Evolutionary conservation across 108 stramenopile genomes (phyloP).

Genomic region (Cyclotella choctawhatcheeana): DNA sequence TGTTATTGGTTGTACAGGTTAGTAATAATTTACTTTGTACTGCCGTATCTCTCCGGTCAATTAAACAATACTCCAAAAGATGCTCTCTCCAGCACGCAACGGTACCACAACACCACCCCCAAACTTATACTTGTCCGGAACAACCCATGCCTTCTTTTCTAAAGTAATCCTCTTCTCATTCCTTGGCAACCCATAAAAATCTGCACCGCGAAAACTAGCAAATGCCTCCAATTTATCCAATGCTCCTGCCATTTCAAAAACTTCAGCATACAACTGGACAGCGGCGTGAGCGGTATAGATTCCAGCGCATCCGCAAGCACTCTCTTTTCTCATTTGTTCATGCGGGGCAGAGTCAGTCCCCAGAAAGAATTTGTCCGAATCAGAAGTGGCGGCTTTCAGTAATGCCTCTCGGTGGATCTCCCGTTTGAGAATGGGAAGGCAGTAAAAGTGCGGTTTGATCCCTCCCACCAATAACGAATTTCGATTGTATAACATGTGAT

Average conservation of each 20-base stretch:
- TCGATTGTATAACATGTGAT: constrained; percentile 98
- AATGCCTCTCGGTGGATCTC: constrained; percentile 95
- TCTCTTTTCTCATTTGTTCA: constrained; percentile 75
- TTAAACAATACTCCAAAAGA: constrained; percentile 82
- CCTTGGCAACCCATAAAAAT: constrained; percentile 92
- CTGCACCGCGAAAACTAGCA: constrained; percentile 84
- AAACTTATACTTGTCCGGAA: constrained; percentile 84
- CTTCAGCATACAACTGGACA: constrained; percentile 95
- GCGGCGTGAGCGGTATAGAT: constrained; percentile 95
- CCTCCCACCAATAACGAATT: constrained; percentile 94
- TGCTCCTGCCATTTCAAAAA: constrained; percentile 88
- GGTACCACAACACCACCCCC: constrained; percentile 75
- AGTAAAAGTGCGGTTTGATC: constrained; percentile 97
- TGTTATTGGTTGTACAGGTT: too few species aligned
- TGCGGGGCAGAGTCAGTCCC: constrained; percentile 99
- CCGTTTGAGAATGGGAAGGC: constrained; percentile 97
- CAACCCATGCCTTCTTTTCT: constrained; percentile 80
- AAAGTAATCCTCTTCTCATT: constrained; percentile 73
- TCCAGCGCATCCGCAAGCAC: constrained; percentile 96
- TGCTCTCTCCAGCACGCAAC: constrained; percentile 84
- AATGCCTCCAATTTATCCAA: constrained; percentile 94
- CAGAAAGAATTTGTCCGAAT: constrained; percentile 93
- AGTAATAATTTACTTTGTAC: too few species aligned
- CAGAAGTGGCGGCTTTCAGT: constrained; percentile 89
- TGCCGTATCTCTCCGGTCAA: too few species aligned